Conservation (phyloP, 2,329 filamentous ascomycete genomes). For the Xylaria arbuscula region DNA sequence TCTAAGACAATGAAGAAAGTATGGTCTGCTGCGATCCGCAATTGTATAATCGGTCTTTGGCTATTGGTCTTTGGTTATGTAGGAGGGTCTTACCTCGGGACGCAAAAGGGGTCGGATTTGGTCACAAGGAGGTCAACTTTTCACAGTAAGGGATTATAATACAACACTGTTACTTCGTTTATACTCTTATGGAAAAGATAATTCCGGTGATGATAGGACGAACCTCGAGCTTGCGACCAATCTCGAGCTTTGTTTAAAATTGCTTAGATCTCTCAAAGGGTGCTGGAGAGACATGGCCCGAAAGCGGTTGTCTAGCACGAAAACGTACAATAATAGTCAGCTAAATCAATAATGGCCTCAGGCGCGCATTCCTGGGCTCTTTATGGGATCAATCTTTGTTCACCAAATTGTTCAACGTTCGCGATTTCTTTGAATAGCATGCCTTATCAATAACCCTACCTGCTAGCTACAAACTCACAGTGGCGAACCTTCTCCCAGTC, state of each 20-base stretch:
- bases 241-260: conserved; percentile 24
- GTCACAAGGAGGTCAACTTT: conserved; percentile 9
- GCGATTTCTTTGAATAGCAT: conserved; percentile 34
- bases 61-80: neutral
- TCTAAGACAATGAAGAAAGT: conserved; percentile 18
- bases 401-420: conserved; percentile 13
- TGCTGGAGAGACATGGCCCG: conserved; percentile 28
- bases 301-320: conserved; percentile 36
- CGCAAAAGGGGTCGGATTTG: neutral
- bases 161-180: conserved; percentile 12
- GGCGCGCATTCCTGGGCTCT: conserved; percentile 7
- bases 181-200: neutral
- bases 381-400: conserved; percentile 35
- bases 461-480: conserved; percentile 13
- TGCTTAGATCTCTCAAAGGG: conserved; percentile 15
- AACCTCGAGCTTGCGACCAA: neutral
- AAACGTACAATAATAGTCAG: conserved; percentile 25
- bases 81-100: neutral
- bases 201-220: conserved; percentile 11
- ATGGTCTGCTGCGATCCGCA: neutral
- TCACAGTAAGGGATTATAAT: conserved; percentile 28
- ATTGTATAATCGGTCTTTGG: neutral
- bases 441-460: conserved; percentile 34
- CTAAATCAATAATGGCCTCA: conserved; percentile 15
- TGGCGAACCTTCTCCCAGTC: conserved; percentile 10